phyloP scores from a whole-genome alignment of 1,284 basidiomycete species.

The Trametes pubescens region DNA sequence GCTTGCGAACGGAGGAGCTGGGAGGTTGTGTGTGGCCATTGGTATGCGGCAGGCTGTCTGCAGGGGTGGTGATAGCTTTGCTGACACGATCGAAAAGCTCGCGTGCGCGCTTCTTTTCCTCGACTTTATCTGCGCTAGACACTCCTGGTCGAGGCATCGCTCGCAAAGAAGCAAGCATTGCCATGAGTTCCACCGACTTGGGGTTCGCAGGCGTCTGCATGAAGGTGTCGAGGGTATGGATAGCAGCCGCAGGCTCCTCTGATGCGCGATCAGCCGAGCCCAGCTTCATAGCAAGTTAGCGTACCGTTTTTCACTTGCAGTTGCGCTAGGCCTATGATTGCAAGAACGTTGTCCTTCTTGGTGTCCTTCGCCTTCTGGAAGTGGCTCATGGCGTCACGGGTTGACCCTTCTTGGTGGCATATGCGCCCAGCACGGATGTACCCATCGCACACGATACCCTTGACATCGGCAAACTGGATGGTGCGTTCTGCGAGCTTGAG shows the following conservation, averaged over 20 bases:
- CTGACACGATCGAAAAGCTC: conserved; percentile 83
- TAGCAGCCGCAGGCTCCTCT: conserved; percentile 84
- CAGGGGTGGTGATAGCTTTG: conserved; percentile 67
- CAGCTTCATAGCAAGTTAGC: conserved; percentile 28
- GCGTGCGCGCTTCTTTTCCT: conserved; percentile 79
- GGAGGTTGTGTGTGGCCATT: conserved; percentile 36
- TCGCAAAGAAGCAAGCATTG: conserved; percentile 89
- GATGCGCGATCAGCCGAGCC: conserved; percentile 16
- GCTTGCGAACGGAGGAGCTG: conserved; percentile 56
- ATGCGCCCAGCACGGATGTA: conserved; percentile 83
- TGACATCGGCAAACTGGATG: conserved; percentile 90
- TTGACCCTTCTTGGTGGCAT: conserved; percentile 72
- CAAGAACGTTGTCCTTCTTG: conserved; percentile 66
- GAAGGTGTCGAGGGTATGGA: conserved; percentile 87
- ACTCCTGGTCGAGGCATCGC: conserved; percentile 82
- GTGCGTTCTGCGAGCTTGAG: conserved; percentile 92
- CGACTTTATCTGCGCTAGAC: conserved; percentile 72
- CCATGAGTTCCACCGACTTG: conserved; percentile 79
- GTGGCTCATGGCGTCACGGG: conserved; percentile 72
- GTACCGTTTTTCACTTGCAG: conserved; percentile 83
- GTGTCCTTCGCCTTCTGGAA: conserved; percentile 81
- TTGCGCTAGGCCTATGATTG: conserved; percentile 87
- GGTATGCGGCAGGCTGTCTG: conserved; percentile 54
- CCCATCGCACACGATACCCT: conserved; percentile 80
- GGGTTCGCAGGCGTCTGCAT: conserved; percentile 68